A percentile compares a stretch with the other conserved stretches of the same genome.
phyloP scores from a whole-genome alignment of 2,329 filamentous ascomycete genomes.

The Penicillium polonicum region DNA sequence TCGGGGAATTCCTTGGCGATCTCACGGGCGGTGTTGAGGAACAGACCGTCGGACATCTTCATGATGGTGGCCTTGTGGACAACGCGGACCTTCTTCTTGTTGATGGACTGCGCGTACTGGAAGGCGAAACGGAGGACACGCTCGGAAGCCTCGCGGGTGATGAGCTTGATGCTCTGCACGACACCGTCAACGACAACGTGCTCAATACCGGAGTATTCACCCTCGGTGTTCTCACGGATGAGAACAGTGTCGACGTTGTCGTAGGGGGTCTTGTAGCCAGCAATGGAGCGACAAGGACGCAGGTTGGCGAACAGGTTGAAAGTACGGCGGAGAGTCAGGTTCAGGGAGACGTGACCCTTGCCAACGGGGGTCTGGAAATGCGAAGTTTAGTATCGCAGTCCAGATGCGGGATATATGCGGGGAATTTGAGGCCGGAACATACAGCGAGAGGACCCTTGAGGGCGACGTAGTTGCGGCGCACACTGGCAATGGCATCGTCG shows the following conservation, averaged over 20 bases:
- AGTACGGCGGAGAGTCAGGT: slow-evolving; percentile 95
- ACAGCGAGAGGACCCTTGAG: slow-evolving; percentile 97
- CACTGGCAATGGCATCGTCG: slow-evolving; percentile 86
- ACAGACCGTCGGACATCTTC: slow-evolving; percentile 99
- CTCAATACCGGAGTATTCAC: slow-evolving; percentile 99
- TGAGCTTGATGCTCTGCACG: slow-evolving; percentile 99
- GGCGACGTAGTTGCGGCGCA: slow-evolving; percentile 93
- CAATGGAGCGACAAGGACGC: slow-evolving; percentile 93
- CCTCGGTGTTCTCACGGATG: slow-evolving; percentile 99
- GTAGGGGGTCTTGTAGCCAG: slow-evolving; percentile 97
- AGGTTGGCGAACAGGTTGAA: slow-evolving; percentile 99
- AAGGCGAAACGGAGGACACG: slow-evolving; percentile 96
- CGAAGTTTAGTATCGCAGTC: slow-evolving; percentile 27
- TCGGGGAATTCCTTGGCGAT: slow-evolving; percentile 93
- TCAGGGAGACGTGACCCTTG: slow-evolving; percentile 98
- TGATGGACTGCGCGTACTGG: slow-evolving; percentile 92
- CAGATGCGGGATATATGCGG: not conserved
- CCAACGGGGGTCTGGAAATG: slow-evolving; percentile 78
- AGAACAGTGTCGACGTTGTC: slow-evolving; percentile 95
- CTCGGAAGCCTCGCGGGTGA: slow-evolving; percentile 91
- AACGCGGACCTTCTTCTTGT: slow-evolving; percentile 93
- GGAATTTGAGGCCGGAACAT: slow-evolving; percentile 42
- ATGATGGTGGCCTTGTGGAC: slow-evolving; percentile 99
- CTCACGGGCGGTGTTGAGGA: slow-evolving; percentile 81
- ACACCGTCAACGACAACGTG: slow-evolving; percentile 97